Base-by-base conservation (phyloP, 208 protist species). In the Entamoeba dispar region DNA sequence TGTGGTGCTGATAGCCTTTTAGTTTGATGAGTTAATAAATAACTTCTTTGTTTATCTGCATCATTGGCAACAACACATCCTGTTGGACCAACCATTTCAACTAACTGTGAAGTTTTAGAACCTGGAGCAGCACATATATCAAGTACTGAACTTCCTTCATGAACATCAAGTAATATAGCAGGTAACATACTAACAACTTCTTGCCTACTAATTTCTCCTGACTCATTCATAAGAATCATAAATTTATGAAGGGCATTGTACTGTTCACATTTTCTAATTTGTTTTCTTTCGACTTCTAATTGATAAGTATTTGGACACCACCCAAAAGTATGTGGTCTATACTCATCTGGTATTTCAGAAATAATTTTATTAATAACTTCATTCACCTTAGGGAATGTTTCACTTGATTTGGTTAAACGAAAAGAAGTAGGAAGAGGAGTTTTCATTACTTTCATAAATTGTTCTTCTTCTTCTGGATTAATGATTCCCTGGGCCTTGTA, bases 51-150 rank as follows among this genome's bases (percentile, higher is more conserved):
- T 77, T 92, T 57, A 92, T 97, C 95, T 19, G 94, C 92, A 93
- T 97, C 97, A 93, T 97, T 97, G 8, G 96, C 96, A n/a, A 97
- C 93, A 8, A 97, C 95, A 0, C 95, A 38, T 6, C 96, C 96
- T 3, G 34, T 2, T 14, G 5, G 7, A 93, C 31, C 50, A 3
- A 95, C 17, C 43, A 92, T 61, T 77, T 97, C 96, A 22, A 97
- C 94, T 5, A 97, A 57, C 92, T 97, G 97, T 0, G 91, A 94
- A 27, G 96, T 97, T 94, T 97, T 97, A 31, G 96, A 97, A 22
- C 97, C 97, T 15, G 97, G 97, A 2, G 97, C 96, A 34, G 97
- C 97, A 93, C 97, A 97, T 95, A 97, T 97, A 94, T 97, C 97
- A 0, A 97, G 86, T 8, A 97, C 96, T 27, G 19, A 14, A 47